Conservation (phyloP, 306 rosid species). For the Pyrus pyrifolia region DNA sequence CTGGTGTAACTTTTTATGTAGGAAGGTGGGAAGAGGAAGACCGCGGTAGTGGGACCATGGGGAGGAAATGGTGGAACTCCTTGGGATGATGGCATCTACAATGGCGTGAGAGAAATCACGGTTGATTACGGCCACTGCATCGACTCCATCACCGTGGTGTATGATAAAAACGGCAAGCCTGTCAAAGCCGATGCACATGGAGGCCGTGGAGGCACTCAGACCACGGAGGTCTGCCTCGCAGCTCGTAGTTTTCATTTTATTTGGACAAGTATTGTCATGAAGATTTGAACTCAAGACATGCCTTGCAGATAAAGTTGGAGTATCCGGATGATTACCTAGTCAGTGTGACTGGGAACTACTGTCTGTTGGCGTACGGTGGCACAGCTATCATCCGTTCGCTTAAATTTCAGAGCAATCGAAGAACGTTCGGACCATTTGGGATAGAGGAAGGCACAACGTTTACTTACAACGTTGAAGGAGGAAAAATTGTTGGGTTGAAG, state of each 20-base stretch:
- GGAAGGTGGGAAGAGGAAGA: conserved; percentile 28
- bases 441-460: conserved; percentile 60
- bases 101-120: conserved; percentile 46
- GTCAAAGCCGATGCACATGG: conserved; percentile 46
- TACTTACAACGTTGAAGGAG: conserved; percentile 44
- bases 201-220: conserved; percentile 47
- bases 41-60: conserved; percentile 47
- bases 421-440: conserved; percentile 55
- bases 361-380: conserved; percentile 27
- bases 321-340: conserved; percentile 45
- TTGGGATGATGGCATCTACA: conserved; percentile 63
- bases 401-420: conserved; percentile 41
- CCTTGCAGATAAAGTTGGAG: conserved; percentile 42
- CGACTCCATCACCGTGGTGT: conserved; percentile 47
- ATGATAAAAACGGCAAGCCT: conserved; percentile 49
- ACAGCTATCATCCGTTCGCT: conserved; percentile 50
- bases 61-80: conserved; percentile 57
- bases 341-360: conserved; percentile 46
- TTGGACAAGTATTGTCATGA: background rate
- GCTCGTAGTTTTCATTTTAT: background rate
- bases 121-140: conserved; percentile 42
- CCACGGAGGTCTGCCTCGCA: conserved; percentile 27
- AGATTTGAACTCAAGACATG: background rate
- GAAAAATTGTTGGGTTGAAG: conserved; percentile 47
- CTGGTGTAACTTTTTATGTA: background rate